These are phyloP conservation scores for Buxus sempervirens DNA, from an alignment of 164 flowering plant genomes.

Conservation along the genomic window DNA sequence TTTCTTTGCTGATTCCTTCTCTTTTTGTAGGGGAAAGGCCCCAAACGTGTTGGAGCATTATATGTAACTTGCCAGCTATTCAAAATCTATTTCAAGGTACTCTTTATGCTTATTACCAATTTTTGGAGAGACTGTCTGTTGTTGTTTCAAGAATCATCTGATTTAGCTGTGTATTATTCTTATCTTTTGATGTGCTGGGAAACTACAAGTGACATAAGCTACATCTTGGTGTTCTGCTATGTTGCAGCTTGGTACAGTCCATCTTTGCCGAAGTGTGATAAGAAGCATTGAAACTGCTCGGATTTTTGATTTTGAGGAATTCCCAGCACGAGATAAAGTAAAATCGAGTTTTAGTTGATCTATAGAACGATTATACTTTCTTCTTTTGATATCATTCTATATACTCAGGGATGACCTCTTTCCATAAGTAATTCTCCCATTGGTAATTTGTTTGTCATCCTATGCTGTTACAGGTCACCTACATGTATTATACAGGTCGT, in stretches of 20 bases:
- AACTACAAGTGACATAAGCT: neutral
- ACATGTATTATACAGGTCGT: slow-evolving; percentile 99
- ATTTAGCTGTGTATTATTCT: neutral
- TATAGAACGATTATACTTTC: too few species aligned
- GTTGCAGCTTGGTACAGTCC: slow-evolving; percentile 92
- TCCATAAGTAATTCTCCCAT: neutral
- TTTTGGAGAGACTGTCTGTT: neutral
- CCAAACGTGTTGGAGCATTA: slow-evolving; percentile 96
- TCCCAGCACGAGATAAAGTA: slow-evolving; percentile 93
- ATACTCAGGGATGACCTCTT: neutral
- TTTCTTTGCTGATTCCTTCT: neutral
- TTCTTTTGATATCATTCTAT: neutral
- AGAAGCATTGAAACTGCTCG: slow-evolving; percentile 98
- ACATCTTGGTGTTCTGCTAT: neutral
- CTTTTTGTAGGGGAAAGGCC: slow-evolving; percentile 77
- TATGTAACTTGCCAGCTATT: slow-evolving; percentile 97
- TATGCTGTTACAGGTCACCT: slow-evolving; percentile 63
- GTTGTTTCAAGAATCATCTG: neutral
- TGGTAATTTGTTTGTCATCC: neutral
- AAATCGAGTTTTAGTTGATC: neutral
- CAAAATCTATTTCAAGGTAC: slow-evolving; percentile 92
- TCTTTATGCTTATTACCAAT: neutral
- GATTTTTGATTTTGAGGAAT: slow-evolving; percentile 96
- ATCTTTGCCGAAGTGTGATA: slow-evolving; percentile 96
- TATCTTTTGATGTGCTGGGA: neutral